These are phyloP conservation scores for Hericium coralloides DNA, from an alignment of 768 basidiomycete genomes.

Conservation along the genomic window DNA sequence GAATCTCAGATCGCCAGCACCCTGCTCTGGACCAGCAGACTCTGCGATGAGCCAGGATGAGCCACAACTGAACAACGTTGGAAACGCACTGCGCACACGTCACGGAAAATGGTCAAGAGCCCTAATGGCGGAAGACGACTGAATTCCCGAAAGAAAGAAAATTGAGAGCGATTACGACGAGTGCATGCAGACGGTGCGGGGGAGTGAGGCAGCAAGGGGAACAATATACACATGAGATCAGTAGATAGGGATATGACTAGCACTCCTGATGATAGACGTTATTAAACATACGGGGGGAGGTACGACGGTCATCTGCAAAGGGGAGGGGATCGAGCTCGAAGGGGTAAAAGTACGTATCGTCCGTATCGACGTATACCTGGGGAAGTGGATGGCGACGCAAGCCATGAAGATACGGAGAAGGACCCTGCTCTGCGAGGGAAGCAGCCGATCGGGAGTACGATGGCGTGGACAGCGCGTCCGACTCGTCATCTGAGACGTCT, in stretches of 20 bases:
- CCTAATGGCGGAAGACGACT: neutral
- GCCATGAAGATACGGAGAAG: constrained; percentile 36
- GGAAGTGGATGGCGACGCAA: constrained; percentile 36
- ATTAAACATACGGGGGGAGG: constrained; percentile 26
- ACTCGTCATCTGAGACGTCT: constrained; percentile 81
- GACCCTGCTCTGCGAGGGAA: constrained; percentile 36
- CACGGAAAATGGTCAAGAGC: no score
- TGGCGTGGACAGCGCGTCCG: constrained; percentile 58
- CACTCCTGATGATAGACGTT: constrained; percentile 49
- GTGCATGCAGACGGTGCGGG: constrained; percentile 9
- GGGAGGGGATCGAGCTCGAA: constrained; percentile 69
- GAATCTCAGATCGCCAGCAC: neutral
- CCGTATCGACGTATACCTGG: constrained; percentile 54
- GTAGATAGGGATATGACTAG: constrained; percentile 26
- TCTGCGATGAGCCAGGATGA: no score
- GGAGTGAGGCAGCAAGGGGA: neutral
- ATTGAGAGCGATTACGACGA: neutral
- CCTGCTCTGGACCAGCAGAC: no score
- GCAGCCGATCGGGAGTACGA: constrained; percentile 47
- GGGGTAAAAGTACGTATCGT: constrained; percentile 52
- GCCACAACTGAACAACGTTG: no score
- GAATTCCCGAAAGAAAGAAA: neutral
- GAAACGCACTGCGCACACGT: no score
- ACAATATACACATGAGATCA: constrained; percentile 20
- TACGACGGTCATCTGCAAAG: constrained; percentile 45